A percentile compares a stretch with the other conserved stretches of the same genome.
phyloP scores from a whole-genome alignment of 2,329 filamentous ascomycete species.

The Bisporella sp. region DNA sequence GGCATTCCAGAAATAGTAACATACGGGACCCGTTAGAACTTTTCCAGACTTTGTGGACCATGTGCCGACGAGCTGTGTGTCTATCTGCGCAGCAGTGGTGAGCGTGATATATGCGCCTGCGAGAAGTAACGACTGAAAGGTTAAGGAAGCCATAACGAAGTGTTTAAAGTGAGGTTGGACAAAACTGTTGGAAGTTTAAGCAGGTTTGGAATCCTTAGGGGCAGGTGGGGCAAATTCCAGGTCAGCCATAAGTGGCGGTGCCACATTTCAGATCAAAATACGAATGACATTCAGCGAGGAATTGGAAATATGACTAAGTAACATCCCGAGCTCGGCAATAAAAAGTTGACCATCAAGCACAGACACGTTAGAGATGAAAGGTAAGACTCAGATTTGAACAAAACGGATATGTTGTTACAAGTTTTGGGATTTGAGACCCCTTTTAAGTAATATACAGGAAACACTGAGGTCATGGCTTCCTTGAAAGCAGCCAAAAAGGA shows the following conservation, averaged over 20 bases:
- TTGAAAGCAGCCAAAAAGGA: constrained; percentile 68
- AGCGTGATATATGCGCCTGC: constrained; percentile 20
- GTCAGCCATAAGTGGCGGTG: background rate
- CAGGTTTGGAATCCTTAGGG: no score
- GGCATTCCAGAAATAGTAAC: constrained; percentile 26
- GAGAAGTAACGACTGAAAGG: constrained; percentile 30
- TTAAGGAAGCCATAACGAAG: constrained; percentile 21
- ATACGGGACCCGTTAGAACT: constrained; percentile 62
- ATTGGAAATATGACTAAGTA: no score
- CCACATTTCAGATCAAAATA: no score
- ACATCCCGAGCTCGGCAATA: no score
- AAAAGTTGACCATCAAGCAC: no score
- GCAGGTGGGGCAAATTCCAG: background rate
- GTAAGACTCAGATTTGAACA: no score
- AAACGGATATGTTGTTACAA: no score
- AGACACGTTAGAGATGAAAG: no score
- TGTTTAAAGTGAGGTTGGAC: constrained; percentile 1
- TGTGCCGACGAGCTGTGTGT: constrained; percentile 55
- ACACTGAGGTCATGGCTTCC: constrained; percentile 20
- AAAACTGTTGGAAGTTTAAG: background rate
- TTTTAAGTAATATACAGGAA: no score
- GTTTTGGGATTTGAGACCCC: no score
- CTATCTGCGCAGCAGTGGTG: constrained; percentile 30
- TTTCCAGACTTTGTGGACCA: constrained; percentile 66
- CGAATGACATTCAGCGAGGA: no score